Conservation (phyloP, 1,139 yeast species). For the Blastobotrys serpentis region DNA sequence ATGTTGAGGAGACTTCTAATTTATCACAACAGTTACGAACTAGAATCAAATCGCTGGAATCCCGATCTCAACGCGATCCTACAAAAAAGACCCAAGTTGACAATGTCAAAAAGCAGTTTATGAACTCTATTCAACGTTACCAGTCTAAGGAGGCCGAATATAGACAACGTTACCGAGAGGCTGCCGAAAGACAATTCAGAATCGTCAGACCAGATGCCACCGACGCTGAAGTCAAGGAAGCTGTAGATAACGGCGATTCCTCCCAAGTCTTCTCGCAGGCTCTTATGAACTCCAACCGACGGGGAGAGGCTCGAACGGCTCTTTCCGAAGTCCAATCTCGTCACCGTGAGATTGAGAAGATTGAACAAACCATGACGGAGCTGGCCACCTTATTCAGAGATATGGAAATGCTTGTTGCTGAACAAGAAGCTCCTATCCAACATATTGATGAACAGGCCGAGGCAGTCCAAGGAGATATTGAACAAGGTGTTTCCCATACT, state of each 20-base stretch:
- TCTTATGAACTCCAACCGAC: constrained; percentile 82
- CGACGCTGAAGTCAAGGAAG: constrained; percentile 77
- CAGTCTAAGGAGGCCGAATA: constrained; percentile 84
- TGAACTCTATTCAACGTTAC: constrained; percentile 82
- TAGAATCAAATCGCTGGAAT: constrained; percentile 75
- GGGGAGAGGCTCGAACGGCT: constrained; percentile 96
- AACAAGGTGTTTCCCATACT: constrained; percentile 93
- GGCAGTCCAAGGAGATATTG: constrained; percentile 85
- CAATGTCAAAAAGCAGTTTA: constrained; percentile 79
- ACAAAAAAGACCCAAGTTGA: constrained; percentile 91
- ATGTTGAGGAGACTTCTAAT: constrained; percentile 75
- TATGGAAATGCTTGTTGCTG: constrained; percentile 94
- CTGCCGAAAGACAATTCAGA: constrained; percentile 89
- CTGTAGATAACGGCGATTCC: constrained; percentile 79
- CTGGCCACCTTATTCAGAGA: constrained; percentile 92
- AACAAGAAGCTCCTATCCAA: constrained; percentile 87
- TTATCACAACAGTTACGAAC: constrained; percentile 72
- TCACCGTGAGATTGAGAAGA: constrained; percentile 91
- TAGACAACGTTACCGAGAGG: constrained; percentile 78
- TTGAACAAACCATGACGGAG: constrained; percentile 95
- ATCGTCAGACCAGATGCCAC: constrained; percentile 93
- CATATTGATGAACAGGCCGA: constrained; percentile 79
- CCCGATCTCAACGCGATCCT: constrained; percentile 63
- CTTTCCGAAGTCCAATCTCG: constrained; percentile 94
- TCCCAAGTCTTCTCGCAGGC: constrained; percentile 96